Percentiles rank a stretch among this genome's conserved stretches.
Conservation (phyloP, 1,139 yeast genomes). For the Magnusiomyces fungicola region DNA sequence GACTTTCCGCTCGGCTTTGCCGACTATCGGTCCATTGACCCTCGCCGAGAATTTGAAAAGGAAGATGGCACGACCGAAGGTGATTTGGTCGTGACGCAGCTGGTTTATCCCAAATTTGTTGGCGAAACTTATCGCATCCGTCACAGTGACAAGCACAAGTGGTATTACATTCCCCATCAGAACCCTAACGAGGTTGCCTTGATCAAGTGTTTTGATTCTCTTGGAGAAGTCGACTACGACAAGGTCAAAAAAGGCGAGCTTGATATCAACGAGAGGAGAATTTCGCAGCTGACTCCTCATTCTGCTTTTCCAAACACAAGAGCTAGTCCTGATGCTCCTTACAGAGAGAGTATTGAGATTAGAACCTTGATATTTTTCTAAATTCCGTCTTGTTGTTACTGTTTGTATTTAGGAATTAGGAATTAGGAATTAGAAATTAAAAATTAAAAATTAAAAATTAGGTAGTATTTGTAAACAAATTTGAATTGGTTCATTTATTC, state of each 20-base stretch:
- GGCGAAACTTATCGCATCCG: conserved; percentile 23
- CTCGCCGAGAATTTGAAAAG: too few species aligned
- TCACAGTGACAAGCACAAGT: conserved; percentile 18
- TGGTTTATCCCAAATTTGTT: conserved; percentile 17
- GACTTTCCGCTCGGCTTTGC: conserved; percentile 23
- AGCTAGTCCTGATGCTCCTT: conserved; percentile 18
- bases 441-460: too few species aligned
- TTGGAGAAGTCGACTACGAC: too few species aligned
- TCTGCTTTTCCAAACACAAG: conserved; percentile 23
- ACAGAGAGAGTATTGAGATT: conserved; percentile 24
- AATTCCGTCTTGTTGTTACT: too few species aligned
- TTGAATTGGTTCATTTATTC: too few species aligned
- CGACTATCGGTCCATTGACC: conserved; percentile 17
- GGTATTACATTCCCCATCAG: conserved; percentile 21
- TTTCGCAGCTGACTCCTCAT: conserved; percentile 23
- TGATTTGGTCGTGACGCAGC: conserved; percentile 20
- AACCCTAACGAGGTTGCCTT: conserved; percentile 20
- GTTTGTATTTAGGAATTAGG: too few species aligned
- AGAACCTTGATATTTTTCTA: conserved; percentile 21
- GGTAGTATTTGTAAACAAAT: too few species aligned
- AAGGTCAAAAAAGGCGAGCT: too few species aligned
- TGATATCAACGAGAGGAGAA: conserved; percentile 12
- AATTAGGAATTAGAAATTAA: too few species aligned
- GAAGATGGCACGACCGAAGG: too few species aligned
- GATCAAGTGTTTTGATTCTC: conserved; percentile 26